phyloP scores from a whole-genome alignment of 2,329 filamentous ascomycete species.

The Balansia obtecta region DNA sequence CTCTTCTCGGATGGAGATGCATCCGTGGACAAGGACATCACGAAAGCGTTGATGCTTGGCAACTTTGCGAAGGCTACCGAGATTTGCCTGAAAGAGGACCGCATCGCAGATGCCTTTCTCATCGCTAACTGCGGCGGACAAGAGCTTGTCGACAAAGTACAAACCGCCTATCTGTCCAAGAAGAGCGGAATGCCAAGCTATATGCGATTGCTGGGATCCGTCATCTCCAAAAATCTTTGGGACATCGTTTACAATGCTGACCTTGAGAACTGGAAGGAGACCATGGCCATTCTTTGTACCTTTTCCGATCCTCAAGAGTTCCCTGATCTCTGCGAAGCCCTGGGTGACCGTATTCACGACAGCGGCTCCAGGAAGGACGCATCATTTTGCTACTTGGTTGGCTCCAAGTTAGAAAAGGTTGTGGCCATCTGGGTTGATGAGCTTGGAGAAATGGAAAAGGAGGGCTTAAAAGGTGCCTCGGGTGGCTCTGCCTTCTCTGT shows the following conservation, averaged over 20 bases:
- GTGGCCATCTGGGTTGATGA: conserved; percentile 89
- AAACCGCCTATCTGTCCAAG: conserved; percentile 77
- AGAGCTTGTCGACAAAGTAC: conserved; percentile 86
- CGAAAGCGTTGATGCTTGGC: conserved; percentile 76
- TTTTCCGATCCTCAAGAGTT: conserved; percentile 89
- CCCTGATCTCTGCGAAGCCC: conserved; percentile 83
- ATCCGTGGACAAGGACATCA: conserved; percentile 73
- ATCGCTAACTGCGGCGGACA: conserved; percentile 95
- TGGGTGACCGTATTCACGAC: conserved; percentile 84
- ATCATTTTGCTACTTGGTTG: conserved; percentile 90
- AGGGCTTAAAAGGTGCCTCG: conserved; percentile 53
- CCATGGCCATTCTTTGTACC: conserved; percentile 91
- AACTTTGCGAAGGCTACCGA: conserved; percentile 85
- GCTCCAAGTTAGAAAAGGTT: conserved; percentile 95
- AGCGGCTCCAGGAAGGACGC: conserved; percentile 72
- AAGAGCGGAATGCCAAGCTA: conserved; percentile 82
- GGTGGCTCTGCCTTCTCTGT: conserved; percentile 81
- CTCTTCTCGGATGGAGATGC: conserved; percentile 78
- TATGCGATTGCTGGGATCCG: conserved; percentile 75
- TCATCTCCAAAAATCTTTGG: conserved; percentile 95
- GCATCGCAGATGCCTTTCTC: conserved; percentile 92
- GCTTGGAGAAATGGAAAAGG: conserved; percentile 71
- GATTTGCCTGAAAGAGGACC: conserved; percentile 75
- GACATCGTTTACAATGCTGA: conserved; percentile 96
- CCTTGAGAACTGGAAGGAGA: conserved; percentile 87